phyloP scores from a whole-genome alignment of 2,329 filamentous ascomycete genomes.

The Periconia macrospinosa region DNA sequence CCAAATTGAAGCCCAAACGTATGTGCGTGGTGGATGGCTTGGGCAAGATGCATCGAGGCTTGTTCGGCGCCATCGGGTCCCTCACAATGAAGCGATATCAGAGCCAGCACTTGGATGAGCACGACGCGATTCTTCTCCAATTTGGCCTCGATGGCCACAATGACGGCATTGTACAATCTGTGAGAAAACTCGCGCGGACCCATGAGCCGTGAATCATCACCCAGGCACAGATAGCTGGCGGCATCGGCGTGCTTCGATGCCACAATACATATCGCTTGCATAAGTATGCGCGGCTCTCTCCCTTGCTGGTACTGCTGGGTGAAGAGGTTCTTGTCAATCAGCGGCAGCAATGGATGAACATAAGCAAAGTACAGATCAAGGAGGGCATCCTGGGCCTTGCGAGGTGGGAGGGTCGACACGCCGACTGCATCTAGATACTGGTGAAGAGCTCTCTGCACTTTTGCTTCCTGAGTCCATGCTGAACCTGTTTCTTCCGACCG shows the following conservation, averaged over 20 bases:
- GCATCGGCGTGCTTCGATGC: slow-evolving; percentile 52
- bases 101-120: slow-evolving; percentile 50
- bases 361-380: slow-evolving; percentile 51
- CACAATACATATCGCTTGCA: slow-evolving; percentile 52
- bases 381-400: slow-evolving; percentile 40
- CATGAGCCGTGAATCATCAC: slow-evolving; percentile 35
- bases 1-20: slow-evolving; percentile 52
- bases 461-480: slow-evolving; percentile 32
- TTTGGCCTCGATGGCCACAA: slow-evolving; percentile 45
- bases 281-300: slow-evolving; percentile 42
- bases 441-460: slow-evolving; percentile 36
- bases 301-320: slow-evolving; percentile 40
- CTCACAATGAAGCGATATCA: slow-evolving; percentile 52
- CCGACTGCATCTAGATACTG: slow-evolving; percentile 43
- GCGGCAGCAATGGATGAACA: slow-evolving; percentile 51
- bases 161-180: slow-evolving; percentile 47
- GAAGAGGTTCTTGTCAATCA: slow-evolving; percentile 50
- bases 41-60: slow-evolving; percentile 50
- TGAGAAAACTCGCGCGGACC: slow-evolving; percentile 50
- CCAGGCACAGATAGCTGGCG: slow-evolving; percentile 43
- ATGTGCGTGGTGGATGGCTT: slow-evolving; percentile 54
- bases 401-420: slow-evolving; percentile 38
- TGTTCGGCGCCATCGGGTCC: slow-evolving; percentile 52
- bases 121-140: slow-evolving; percentile 50
- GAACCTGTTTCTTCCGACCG: slow-evolving; percentile 35